These are phyloP conservation scores for Rubus idaeus DNA, from an alignment of 306 rosid genomes.

Conservation along the genomic window DNA sequence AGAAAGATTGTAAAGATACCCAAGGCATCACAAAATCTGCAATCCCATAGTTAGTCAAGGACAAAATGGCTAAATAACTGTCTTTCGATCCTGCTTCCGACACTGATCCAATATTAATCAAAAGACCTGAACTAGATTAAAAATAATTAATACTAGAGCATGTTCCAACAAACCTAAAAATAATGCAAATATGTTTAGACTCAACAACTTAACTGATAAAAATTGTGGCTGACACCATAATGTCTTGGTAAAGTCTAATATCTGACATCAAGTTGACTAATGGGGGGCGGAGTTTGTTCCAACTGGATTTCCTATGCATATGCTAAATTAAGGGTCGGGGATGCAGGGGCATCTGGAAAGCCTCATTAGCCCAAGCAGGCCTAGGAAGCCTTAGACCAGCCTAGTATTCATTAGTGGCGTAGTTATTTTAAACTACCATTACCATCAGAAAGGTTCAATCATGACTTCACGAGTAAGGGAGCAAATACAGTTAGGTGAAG, in stretches of 20 bases:
- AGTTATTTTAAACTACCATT: background rate
- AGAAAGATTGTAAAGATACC: background rate
- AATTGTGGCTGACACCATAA: background rate
- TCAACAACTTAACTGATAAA: background rate
- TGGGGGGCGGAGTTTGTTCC: background rate
- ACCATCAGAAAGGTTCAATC: background rate
- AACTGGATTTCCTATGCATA: background rate
- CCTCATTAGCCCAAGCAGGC: background rate
- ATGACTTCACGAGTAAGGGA: background rate
- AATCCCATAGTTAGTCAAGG: background rate
- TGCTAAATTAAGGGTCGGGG: background rate
- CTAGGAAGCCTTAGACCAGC: background rate
- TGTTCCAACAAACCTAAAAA: background rate
- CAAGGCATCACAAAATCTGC: no score
- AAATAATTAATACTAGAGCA: background rate
- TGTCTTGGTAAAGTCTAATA: background rate
- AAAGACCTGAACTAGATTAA: background rate
- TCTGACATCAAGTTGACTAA: background rate
- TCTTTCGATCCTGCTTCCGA: background rate
- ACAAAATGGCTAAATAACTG: background rate
- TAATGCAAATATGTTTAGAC: background rate
- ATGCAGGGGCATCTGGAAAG: background rate
- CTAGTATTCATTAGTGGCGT: background rate
- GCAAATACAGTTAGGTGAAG: background rate
- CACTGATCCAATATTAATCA: background rate